Base-by-base conservation (phyloP, 2,329 filamentous ascomycete genomes). In the Cladorrhinum sp. region DNA sequence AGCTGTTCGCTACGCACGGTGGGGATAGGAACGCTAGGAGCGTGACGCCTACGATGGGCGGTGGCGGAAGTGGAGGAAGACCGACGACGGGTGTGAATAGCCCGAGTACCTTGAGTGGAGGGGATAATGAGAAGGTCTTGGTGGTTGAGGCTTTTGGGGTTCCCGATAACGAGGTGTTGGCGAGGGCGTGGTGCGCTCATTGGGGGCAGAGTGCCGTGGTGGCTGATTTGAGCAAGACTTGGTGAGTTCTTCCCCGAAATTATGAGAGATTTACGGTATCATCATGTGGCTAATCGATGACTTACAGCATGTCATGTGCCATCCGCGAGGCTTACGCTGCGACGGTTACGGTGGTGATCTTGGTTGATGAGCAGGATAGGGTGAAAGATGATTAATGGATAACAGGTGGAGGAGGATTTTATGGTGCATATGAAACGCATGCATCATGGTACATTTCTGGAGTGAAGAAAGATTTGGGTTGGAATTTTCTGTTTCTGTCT, bases 261-360 rank as follows among this genome's bases (percentile, higher is more conserved):
- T 18, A 46, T 8, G 18, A 46, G 18, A 46, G n/a, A 12, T 18
- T 8, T 20, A 42, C 4, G 36, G 4, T 14, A 55, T 58, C 33
- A 21, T 12, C 33, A 21, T 12, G 9, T 9, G 26, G 14, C 18
- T 59, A 20, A 30, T 48, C 61, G 52, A 23, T 30, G 10, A 30
- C 57, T 58, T 42, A 39, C 51, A 86, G 87, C 73, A 85, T 90
- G 80, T 83, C 87, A 16, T 92, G 89, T 72, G 87, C 88, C 9
- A 86, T 92, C 61, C 80, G 89, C 62, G 89, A 91, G 73, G 88
- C 89, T 28, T 92, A 90, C 73, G 89, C 89, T 2, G 88, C 87
- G 16, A 87, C 87, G 36, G 73, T 92, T 57, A 89, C 85, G 53
- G 88, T 92, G 46, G 86, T 91, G 46, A 89, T 92, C 59, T 74